phyloP scores from a whole-genome alignment of 306 rosid species.

The Castanea crenata region DNA sequence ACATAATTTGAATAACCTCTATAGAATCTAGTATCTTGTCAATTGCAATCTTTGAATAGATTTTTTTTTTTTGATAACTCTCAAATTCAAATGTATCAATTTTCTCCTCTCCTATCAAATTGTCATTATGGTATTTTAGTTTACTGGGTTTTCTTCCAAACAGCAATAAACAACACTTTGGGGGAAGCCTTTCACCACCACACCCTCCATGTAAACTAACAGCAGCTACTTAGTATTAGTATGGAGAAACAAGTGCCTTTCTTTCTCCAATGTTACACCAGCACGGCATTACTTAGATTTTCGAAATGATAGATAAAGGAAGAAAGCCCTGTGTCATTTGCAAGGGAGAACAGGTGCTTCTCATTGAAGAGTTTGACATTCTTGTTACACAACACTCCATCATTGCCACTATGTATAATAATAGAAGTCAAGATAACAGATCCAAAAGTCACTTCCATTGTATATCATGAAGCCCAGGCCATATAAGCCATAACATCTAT shows the following conservation, averaged over 20 bases:
- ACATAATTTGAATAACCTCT: too few species aligned
- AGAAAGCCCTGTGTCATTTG: not conserved
- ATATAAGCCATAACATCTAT: not conserved
- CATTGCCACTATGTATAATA: too few species aligned
- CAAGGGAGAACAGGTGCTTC: not conserved
- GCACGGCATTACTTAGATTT: not conserved
- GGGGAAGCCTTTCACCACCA: not conserved
- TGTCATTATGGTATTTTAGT: too few species aligned
- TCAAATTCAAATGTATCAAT: too few species aligned
- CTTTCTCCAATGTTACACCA: not conserved
- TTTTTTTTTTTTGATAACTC: too few species aligned
- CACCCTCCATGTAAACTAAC: not conserved
- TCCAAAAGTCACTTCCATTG: not conserved
- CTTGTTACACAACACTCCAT: not conserved
- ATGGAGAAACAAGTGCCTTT: not conserved
- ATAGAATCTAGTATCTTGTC: not conserved
- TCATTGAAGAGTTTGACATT: not conserved
- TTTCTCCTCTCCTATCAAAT: too few species aligned
- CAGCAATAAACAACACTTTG: not conserved
- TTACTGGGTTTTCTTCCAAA: not conserved
- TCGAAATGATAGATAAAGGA: not conserved
- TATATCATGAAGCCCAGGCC: not conserved
- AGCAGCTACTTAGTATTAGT: not conserved
- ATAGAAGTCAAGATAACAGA: not conserved
- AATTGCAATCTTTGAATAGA: not conserved